Conservation (phyloP, 352 stramenopile species). For the Globisporangium splendens region DNA sequence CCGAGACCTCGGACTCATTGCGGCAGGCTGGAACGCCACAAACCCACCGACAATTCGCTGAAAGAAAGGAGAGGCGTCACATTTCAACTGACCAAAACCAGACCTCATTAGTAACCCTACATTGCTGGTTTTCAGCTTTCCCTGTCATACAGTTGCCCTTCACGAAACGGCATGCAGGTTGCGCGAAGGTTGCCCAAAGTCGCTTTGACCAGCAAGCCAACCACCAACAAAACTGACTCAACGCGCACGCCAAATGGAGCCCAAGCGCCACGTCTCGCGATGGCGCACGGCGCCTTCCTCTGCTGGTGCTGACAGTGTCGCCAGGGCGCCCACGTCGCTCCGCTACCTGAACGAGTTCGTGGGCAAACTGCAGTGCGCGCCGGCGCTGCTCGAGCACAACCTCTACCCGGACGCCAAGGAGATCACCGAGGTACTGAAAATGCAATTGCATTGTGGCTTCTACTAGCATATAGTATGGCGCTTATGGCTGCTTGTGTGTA, state of each 20-base stretch:
- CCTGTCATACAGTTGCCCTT: no score
- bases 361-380: slow-evolving; percentile 68
- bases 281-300: slow-evolving; percentile 15
- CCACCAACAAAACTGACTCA: neutral
- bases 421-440: slow-evolving; percentile 58
- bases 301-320: neutral
- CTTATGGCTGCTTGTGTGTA: slow-evolving; percentile 2
- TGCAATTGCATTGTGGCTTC: no score
- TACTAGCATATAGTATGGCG: neutral
- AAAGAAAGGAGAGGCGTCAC: no score
- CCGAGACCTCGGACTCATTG: no score
- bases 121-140: no score
- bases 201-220: slow-evolving; percentile 4
- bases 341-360: slow-evolving; percentile 87
- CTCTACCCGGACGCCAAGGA: slow-evolving; percentile 84
- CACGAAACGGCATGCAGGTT: neutral
- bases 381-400: slow-evolving; percentile 60
- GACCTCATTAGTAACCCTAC: no score
- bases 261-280: slow-evolving; percentile 31
- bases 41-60: no score
- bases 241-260: slow-evolving; percentile 10
- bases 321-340: slow-evolving; percentile 40
- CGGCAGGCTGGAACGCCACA: no score
- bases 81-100: no score
- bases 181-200: slow-evolving; percentile 11